Evolutionary conservation across 768 basidiomycete genomes (phyloP), one percentile per base, ranked within the genome.

Genomic region (Calocybe cyanea): DNA sequence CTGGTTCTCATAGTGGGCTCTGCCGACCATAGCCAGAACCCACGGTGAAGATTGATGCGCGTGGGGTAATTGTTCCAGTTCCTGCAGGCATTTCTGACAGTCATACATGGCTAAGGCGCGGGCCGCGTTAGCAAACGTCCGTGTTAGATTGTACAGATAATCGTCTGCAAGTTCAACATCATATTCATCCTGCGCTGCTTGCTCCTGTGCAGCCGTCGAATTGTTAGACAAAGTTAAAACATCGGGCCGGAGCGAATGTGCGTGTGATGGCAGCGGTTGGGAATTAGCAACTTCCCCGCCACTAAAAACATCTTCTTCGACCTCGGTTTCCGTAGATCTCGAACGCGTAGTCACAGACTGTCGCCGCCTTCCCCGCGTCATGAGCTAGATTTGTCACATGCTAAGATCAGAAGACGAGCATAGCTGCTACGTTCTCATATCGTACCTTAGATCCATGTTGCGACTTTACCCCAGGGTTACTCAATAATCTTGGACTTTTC

Each of bases 1-100:
- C 49, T 86, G 78, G 63, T 80, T 76, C 65, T 98, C 96, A 64
- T 92, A 96, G 60, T 91, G 85, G 41, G 89, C 89, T 63, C 83
- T 81, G 10, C 88, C 96, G 11, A 87, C 76, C 75, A 94, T 80
- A 14, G 84, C 80, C 57, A 93, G 71, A 35, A 89, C 86, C 73
- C 80, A 86, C 42, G 86, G 75, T 31, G 85, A 85, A 45, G 79
- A 71, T 60, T 87, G 83, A 47, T 95, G 84, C 41, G 73, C 73
- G 46, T 72, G 66, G 21, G 92, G 89, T 52, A 99, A 68, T 56
- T 74, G 71, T 60, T 88, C 86, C 37, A 98, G 69, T 60, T 87
- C 85, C 34, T 78, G 76, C 32, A 96, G 62, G 61, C 87, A 90
- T 57, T 73, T 72, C 55, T 76, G 74, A 55, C 84, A 87, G 57